Base-by-base conservation (phyloP, 305 asterid species). In the Solanum hybrid region DNA sequence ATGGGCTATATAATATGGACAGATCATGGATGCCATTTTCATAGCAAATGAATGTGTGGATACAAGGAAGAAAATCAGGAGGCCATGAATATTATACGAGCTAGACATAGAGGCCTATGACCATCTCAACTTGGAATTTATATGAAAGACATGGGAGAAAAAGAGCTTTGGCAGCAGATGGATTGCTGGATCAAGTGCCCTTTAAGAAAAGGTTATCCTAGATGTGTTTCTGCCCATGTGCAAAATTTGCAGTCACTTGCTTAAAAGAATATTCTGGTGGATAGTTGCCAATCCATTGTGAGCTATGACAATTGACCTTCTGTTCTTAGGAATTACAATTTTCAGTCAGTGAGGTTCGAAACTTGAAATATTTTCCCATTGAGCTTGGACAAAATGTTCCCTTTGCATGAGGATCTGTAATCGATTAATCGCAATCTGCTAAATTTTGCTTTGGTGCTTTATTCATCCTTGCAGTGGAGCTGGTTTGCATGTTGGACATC, bases 401-500 rank as follows among this genome's bases (percentile, higher is more conserved):
- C 26, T 83, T 18, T 83, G 12, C 86, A 26, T 81, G 86, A 81
- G 86, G 86, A 81, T 81, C 86, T 81, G 39, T 83, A 82, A 22
- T 64, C 0, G 13, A 8, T 20, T 61, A 1, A 46, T 82, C 3
- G 3, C 10, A 11, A 20, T 16, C 87, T 83, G 22, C 57, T 82
- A 42, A 81, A 28, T 22, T 82, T 83, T 86, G 11, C 39, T 24
- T n/a, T 64, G 87, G 29, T 77, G 57, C 64, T 87, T 86, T 85
- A 86, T 20, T 69, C 79, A 34, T 84, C 39, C 74, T 93, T 93
- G 90, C 96, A 97, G 99, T 94, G 99, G 99, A 88, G 99, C 99
- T 89, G 99, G 99, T 86, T 92, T 97, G 90, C 99, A 97, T 86
- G 99, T 97, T 91, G 99, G 99, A 31, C 99, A 97, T 92, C 99